phyloP scores from a whole-genome alignment of 2,329 filamentous ascomycete species.

The Diaporthe citriasiana region DNA sequence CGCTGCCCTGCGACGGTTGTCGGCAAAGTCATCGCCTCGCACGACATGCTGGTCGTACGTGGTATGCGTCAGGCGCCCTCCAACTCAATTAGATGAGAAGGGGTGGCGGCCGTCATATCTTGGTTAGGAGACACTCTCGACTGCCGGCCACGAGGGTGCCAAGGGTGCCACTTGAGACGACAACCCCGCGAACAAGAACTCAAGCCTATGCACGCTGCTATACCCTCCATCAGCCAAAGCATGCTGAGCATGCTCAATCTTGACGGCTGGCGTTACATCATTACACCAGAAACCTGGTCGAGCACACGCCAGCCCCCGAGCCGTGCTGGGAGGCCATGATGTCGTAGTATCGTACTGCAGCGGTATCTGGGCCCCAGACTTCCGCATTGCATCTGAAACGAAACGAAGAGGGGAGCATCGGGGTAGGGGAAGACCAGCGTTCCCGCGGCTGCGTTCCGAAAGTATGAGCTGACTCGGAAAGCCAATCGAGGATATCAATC shows the following conservation, averaged over 20 bases:
- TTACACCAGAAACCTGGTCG: slow-evolving; percentile 24
- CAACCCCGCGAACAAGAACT: slow-evolving; percentile 31
- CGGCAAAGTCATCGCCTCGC: slow-evolving; percentile 9
- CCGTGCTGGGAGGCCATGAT: slow-evolving; percentile 36
- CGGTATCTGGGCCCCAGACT: slow-evolving; percentile 28
- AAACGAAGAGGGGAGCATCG: slow-evolving; percentile 35
- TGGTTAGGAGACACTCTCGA: slow-evolving; percentile 9
- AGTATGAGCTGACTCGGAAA: slow-evolving; percentile 37
- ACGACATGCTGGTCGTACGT: slow-evolving; percentile 23
- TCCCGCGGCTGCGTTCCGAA: slow-evolving; percentile 36
- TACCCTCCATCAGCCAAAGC: slow-evolving; percentile 28
- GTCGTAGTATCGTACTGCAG: slow-evolving; percentile 21
- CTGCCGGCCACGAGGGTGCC: slow-evolving; percentile 28
- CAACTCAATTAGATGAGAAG: slow-evolving; percentile 34
- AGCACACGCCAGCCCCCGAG: slow-evolving; percentile 34
- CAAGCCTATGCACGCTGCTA: slow-evolving; percentile 20
- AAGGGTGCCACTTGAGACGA: slow-evolving; percentile 30
- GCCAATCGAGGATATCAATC: slow-evolving; percentile 30
- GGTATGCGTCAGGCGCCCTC: slow-evolving; percentile 14
- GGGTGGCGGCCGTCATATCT: slow-evolving; percentile 18
- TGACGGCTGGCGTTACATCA: slow-evolving; percentile 30
- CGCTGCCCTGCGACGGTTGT: slow-evolving; percentile 36
- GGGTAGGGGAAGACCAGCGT: slow-evolving; percentile 16
- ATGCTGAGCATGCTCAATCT: slow-evolving; percentile 8
- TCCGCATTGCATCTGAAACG: slow-evolving; percentile 35